Evolutionary conservation across 2,329 filamentous ascomycete genomes (phyloP).

Genomic region (Monosporascus sp.): DNA sequence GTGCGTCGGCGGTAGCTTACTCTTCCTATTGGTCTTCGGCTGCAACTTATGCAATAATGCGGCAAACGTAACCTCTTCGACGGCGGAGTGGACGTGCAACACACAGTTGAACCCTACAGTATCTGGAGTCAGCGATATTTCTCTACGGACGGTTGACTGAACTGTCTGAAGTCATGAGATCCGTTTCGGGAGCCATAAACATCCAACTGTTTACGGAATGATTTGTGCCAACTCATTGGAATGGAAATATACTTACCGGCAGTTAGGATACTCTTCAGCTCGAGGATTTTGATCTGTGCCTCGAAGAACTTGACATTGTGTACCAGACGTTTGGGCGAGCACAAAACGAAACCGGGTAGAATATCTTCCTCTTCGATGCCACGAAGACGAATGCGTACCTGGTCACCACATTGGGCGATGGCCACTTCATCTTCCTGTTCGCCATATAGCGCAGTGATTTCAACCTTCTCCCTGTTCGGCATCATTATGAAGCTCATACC

Average conservation of each 20-base stretch:
- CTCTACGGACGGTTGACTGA: no score
- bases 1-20: slow-evolving; percentile 87
- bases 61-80: slow-evolving; percentile 93
- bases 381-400: slow-evolving; percentile 85
- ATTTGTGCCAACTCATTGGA: no score
- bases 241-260: slow-evolving; percentile 41
- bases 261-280: slow-evolving; percentile 88
- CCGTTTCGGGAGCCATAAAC: no score
- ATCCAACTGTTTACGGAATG: no score
- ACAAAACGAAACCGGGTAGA: slow-evolving; percentile 89
- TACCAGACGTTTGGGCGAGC: slow-evolving; percentile 87
- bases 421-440: slow-evolving; percentile 91
- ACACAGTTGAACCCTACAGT: slow-evolving; percentile 80
- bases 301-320: slow-evolving; percentile 88
- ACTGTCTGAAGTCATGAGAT: no score
- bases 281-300: slow-evolving; percentile 91
- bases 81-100: slow-evolving; percentile 92
- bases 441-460: slow-evolving; percentile 81
- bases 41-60: slow-evolving; percentile 88
- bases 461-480: slow-evolving; percentile 81
- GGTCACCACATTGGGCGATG: slow-evolving; percentile 83
- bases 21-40: slow-evolving; percentile 89
- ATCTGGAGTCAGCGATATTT: not conserved
- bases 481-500: slow-evolving; percentile 83
- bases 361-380: slow-evolving; percentile 98